phyloP scores from a whole-genome alignment of 2,329 filamentous ascomycete species.

The Xylaria sp. region DNA sequence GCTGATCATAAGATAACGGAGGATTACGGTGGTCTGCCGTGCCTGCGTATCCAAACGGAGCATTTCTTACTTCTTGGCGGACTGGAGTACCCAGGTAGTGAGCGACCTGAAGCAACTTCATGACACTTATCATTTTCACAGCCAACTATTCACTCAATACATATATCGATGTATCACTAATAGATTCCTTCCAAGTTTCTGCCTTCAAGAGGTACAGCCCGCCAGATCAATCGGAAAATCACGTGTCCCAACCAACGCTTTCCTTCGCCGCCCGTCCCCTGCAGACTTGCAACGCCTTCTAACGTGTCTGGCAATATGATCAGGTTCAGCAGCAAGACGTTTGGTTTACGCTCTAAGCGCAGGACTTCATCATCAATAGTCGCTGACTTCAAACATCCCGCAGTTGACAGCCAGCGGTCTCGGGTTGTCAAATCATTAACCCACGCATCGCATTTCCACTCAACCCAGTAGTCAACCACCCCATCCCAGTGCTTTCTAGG shows the following conservation, averaged over 20 bases:
- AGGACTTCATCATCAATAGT: constrained; percentile 26
- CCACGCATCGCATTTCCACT: constrained; percentile 28
- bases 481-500: constrained; percentile 25
- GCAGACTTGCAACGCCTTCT: constrained; percentile 14
- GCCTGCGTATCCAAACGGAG: constrained; percentile 22
- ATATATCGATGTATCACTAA: constrained; percentile 24
- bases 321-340: constrained; percentile 22
- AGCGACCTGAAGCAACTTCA: constrained; percentile 23
- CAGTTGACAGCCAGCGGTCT: constrained; percentile 22
- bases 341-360: constrained; percentile 21
- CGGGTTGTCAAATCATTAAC: constrained; percentile 29
- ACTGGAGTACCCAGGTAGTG: constrained; percentile 21
- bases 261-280: constrained; percentile 13
- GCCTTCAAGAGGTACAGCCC: constrained; percentile 1
- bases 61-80: constrained; percentile 24
- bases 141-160: constrained; percentile 22
- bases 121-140: constrained; percentile 23
- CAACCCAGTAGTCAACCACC: constrained; percentile 28
- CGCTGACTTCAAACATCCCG: constrained; percentile 23
- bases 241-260: constrained; percentile 11
- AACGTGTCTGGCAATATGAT: constrained; percentile 22
- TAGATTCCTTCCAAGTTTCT: constrained; percentile 15
- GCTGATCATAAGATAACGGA: constrained; percentile 22
- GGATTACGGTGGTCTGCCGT: constrained; percentile 23
- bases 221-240: not conserved